Percentiles rank a stretch among this genome's conserved stretches.
phyloP scores from a whole-genome alignment of 495 filamentous ascomycete genomes.

The Zalerion maritima region DNA sequence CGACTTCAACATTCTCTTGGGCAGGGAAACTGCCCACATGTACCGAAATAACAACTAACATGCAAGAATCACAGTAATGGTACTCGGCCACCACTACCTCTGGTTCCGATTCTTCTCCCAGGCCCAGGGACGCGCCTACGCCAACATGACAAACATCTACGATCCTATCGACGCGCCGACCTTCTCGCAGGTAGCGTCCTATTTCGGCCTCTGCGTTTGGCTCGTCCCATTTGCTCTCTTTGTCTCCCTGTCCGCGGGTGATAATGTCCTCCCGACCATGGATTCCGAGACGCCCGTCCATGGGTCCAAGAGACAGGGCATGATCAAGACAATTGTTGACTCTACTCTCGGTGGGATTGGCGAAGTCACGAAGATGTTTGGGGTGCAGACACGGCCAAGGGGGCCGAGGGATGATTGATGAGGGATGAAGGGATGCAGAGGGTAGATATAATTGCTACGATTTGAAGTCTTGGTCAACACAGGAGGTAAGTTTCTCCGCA shows the following conservation, averaged over 20 bases:
- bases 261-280: constrained; percentile 89
- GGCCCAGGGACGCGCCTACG: constrained; percentile 32
- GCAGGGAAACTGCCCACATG: no score
- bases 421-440: no score
- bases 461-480: no score
- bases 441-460: no score
- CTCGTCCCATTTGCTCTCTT: constrained; percentile 91
- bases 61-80: constrained; percentile 53
- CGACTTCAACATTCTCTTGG: constrained; percentile 4
- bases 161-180: constrained; percentile 52
- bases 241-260: constrained; percentile 78
- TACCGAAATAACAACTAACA: no score
- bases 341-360: constrained; percentile 55
- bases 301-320: constrained; percentile 50
- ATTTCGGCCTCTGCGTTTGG: constrained; percentile 95
- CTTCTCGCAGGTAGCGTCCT: constrained; percentile 91
- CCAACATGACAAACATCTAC: constrained; percentile 37
- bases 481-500: no score
- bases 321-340: constrained; percentile 84
- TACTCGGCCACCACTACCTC: constrained; percentile 84
- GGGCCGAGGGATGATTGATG: no score
- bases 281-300: constrained; percentile 29
- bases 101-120: constrained; percentile 92
- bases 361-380: constrained; percentile 57
- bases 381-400: constrained; percentile 47